These are phyloP conservation scores for Talaromyces sp. DNA, from an alignment of 2,329 filamentous ascomycete genomes.

Conservation along the genomic window DNA sequence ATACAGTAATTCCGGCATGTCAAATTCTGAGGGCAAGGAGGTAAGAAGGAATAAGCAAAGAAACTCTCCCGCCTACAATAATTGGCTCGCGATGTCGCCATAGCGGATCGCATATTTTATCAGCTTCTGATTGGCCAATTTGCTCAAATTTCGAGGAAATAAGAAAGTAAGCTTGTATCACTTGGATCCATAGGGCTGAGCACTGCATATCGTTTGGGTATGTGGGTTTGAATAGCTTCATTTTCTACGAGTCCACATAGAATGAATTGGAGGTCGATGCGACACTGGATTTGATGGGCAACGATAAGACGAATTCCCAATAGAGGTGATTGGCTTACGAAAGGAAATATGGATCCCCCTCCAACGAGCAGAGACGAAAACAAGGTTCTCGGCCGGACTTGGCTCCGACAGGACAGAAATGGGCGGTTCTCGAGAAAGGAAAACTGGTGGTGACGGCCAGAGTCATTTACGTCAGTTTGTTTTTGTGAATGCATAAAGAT, in stretches of 20 bases:
- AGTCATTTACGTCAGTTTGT: neutral
- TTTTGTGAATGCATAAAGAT: neutral
- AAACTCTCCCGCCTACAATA: neutral
- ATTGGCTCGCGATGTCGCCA: slow-evolving; percentile 19
- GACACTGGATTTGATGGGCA: neutral
- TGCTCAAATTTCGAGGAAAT: neutral
- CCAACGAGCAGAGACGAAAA: neutral
- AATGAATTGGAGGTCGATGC: neutral
- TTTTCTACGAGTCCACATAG: too few species aligned
- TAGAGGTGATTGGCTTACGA: neutral
- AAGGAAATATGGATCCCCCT: neutral
- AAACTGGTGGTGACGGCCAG: neutral
- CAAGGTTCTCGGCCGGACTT: neutral
- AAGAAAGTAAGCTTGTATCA: slow-evolving; percentile 11
- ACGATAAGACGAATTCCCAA: neutral
- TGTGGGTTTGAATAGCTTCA: neutral
- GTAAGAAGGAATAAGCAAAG: neutral
- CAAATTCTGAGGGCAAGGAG: neutral
- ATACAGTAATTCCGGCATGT: neutral
- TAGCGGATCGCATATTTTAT: slow-evolving; percentile 2
- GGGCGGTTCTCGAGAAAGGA: neutral
- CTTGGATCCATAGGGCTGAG: slow-evolving; percentile 11
- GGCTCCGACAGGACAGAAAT: neutral
- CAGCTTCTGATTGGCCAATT: slow-evolving; percentile 9
- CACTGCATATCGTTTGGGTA: neutral